Base-by-base conservation (phyloP, 164 flowering plant genomes). In the Paratinospora sagittata region DNA sequence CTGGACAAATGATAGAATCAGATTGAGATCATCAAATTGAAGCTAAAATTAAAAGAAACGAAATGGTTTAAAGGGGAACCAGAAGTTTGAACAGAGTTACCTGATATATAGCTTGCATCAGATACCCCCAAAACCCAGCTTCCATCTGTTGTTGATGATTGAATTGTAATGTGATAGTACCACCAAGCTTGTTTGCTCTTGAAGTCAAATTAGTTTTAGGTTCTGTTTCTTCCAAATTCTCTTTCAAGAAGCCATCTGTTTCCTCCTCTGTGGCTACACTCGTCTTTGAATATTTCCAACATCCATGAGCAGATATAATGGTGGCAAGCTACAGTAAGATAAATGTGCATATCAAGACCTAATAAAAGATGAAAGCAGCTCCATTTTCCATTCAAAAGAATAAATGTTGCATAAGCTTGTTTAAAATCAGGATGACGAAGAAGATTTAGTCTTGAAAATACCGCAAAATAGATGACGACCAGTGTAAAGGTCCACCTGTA, bases 401-500 rank as follows among this genome's bases (percentile, higher is more conserved):
- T 41, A 41, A 41, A 41, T 41, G 1, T 8, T 41, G 11, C 45
- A 41, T 41, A 41, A 41, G 13, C 1, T 41, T 41, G 45, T 41
- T 41, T 41, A 11, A 11, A 41, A 41, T 41, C 14, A 19, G 60
- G 19, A 2, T 4, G 58, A 37, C 2, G 41, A 49, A 11, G 16
- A 37, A 36, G 26, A 41, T 0, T 41, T 19, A 63, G 47, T 33
- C 24, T 9, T 26, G 41, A 43, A 65, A 80, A 69, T 85, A 90
- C 95, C 84, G 82, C 86, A 78, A 92, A 92, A 74, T 90, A 92
- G 73, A 87, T 43, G 70, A 78, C 83, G 70, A 89, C 90, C 57
- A 92, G 73, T 19, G 89, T 63, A 76, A 92, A 92, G 58, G 97
- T 90, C 97, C 97, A 92, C 89, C 96, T 92, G 92, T 78, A 79